Evolutionary conservation across 1,139 yeast species (phyloP).

Genomic region (Blastobotrys malaysiensis): DNA sequence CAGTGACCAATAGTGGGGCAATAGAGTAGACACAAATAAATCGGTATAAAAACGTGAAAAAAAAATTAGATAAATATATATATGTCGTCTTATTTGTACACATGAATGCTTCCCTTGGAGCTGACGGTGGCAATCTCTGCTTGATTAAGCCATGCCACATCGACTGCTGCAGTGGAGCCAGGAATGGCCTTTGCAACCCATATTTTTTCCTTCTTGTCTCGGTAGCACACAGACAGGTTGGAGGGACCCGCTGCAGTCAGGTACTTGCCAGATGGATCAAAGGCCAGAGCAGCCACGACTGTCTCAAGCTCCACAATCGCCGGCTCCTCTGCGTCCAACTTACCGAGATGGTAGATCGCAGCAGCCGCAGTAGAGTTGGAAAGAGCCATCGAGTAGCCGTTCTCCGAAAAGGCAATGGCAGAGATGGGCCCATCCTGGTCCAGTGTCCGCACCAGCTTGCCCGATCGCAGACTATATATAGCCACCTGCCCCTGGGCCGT

Average conservation of each 20-base stretch:
- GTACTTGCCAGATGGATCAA: slow-evolving; percentile 42
- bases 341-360: slow-evolving; percentile 7
- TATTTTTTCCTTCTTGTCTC: slow-evolving; percentile 4
- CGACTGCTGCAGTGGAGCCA: slow-evolving; percentile 13
- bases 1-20: background rate
- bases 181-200: slow-evolving; percentile 8
- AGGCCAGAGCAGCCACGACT: slow-evolving; percentile 40
- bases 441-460: slow-evolving; percentile 4
- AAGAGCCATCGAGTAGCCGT: slow-evolving; percentile 7
- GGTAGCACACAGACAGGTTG: slow-evolving; percentile 6
- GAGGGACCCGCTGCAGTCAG: slow-evolving; percentile 26
- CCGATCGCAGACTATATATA: slow-evolving; percentile 38
- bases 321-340: background rate
- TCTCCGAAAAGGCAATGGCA: slow-evolving; percentile 6
- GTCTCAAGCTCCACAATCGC: slow-evolving; percentile 1
- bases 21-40: background rate
- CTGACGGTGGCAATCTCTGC: slow-evolving; percentile 16
- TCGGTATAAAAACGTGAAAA: no score
- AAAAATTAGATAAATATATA: slow-evolving; percentile 7
- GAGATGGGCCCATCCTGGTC: background rate
- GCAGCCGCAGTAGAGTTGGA: background rate
- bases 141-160: slow-evolving; percentile 23
- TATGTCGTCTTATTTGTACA: slow-evolving; percentile 11
- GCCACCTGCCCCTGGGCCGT: slow-evolving; percentile 37
- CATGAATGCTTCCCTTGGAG: slow-evolving; percentile 20